Evolutionary conservation across 2,329 filamentous ascomycete species (phyloP).

Genomic region (Paecilomyces formosus): DNA sequence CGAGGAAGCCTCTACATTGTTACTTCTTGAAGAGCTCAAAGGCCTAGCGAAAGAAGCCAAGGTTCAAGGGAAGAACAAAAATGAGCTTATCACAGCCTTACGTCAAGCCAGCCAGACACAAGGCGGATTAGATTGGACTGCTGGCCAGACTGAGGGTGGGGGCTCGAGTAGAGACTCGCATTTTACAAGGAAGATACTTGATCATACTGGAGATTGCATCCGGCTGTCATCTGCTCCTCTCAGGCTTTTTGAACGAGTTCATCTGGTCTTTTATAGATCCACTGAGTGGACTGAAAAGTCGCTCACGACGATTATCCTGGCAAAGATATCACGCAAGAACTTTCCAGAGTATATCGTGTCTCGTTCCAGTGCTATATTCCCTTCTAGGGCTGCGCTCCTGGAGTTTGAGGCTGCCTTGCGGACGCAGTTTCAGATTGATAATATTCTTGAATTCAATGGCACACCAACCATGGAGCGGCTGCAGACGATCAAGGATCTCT

Average conservation of each 20-base stretch:
- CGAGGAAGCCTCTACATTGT: conserved; percentile 72
- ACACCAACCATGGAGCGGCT: conserved; percentile 59
- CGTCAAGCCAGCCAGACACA: conserved; percentile 68
- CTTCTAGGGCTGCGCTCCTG: conserved; percentile 63
- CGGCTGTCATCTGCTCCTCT: conserved; percentile 65
- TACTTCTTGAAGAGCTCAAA: conserved; percentile 86
- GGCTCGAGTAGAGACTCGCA: conserved; percentile 53
- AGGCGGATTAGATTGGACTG: conserved; percentile 62
- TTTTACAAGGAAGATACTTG: conserved; percentile 70
- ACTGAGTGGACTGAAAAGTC: conserved; percentile 98
- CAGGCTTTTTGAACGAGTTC: conserved; percentile 85
- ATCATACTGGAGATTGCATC: conserved; percentile 73
- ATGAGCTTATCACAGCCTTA: conserved; percentile 67
- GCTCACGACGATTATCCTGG: conserved; percentile 85
- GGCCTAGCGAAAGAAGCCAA: conserved; percentile 76
- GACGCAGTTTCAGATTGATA: conserved; percentile 74
- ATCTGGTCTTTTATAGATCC: conserved; percentile 91
- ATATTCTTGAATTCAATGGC: conserved; percentile 70
- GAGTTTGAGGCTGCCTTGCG: conserved; percentile 86
- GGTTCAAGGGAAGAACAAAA: conserved; percentile 80
- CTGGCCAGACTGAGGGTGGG: conserved; percentile 35
- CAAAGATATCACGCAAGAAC: conserved; percentile 77
- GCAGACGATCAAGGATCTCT: conserved; percentile 61
- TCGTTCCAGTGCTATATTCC: conserved; percentile 81
- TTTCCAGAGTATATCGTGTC: conserved; percentile 90